Evolutionary conservation across 306 rosid species (phyloP).

Genomic region (Malus asiatica): DNA sequence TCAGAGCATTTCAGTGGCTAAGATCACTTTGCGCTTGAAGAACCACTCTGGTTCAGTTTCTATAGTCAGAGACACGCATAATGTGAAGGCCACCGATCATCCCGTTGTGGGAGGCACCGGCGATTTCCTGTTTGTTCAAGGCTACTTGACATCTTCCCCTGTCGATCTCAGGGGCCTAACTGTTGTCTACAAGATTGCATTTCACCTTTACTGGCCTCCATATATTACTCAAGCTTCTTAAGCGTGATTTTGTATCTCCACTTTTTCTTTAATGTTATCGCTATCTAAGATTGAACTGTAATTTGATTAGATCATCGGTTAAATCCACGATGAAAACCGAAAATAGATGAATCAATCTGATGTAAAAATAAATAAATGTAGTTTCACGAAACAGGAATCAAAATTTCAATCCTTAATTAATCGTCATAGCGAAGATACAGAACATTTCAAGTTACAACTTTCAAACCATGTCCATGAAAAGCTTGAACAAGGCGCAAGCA

Average conservation of each 20-base stretch:
- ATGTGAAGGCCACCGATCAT: constrained; percentile 36
- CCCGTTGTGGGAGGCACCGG: constrained; percentile 78
- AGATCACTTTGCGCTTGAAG: constrained; percentile 45
- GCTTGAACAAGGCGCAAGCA: constrained; percentile 8
- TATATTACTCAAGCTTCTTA: constrained; percentile 36
- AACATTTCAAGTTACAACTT: not conserved
- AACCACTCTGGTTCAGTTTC: constrained; percentile 49
- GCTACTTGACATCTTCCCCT: constrained; percentile 54
- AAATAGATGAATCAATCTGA: not conserved
- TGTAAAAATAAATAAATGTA: not conserved
- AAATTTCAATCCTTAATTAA: not conserved
- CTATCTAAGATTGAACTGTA: not conserved
- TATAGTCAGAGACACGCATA: constrained; percentile 52
- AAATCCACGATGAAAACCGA: not conserved
- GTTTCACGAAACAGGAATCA: not conserved
- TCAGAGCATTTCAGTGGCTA: constrained; percentile 49
- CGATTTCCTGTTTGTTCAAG: constrained; percentile 69
- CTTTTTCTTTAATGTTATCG: not conserved
- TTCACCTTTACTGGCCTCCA: constrained; percentile 86
- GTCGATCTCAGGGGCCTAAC: constrained; percentile 41
- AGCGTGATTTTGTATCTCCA: no score
- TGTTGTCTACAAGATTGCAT: constrained; percentile 45
- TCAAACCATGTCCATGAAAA: not conserved
- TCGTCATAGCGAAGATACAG: not conserved
- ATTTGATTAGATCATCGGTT: not conserved